Percentiles rank a stretch among this genome's conserved stretches.
Evolutionary conservation across 2,329 filamentous ascomycete genomes (phyloP).

Genomic region (Myriosclerotinia curreyana): DNA sequence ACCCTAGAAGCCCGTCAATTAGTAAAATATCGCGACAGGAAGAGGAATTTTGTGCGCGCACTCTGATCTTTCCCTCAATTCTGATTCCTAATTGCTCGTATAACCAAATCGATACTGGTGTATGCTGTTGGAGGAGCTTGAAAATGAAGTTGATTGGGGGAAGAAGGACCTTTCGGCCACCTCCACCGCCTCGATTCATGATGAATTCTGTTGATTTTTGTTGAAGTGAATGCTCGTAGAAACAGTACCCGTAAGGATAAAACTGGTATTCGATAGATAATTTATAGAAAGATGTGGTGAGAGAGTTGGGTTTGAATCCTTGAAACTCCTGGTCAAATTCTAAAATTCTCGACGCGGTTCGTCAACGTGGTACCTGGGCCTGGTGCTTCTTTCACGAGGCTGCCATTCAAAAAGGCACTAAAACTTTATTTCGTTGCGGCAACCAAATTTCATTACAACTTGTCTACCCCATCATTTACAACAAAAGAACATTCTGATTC

Average conservation of each 20-base stretch:
- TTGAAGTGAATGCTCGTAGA: not conserved
- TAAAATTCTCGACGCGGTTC: slow-evolving; percentile 17
- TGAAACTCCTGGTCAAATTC: slow-evolving; percentile 15
- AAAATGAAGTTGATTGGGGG: slow-evolving; percentile 87
- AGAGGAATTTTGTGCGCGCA: slow-evolving; percentile 45
- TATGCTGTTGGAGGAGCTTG: slow-evolving; percentile 76
- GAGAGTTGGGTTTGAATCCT: slow-evolving; percentile 17
- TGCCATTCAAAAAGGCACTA: slow-evolving; percentile 19
- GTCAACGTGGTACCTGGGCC: not conserved
- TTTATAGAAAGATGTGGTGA: not conserved
- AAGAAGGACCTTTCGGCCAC: slow-evolving; percentile 64
- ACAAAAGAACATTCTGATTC: slow-evolving; percentile 19
- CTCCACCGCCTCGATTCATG: slow-evolving; percentile 41
- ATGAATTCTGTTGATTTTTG: slow-evolving; percentile 20
- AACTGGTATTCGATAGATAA: not conserved
- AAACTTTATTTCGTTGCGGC: slow-evolving; percentile 22
- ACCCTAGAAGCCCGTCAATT: slow-evolving; percentile 54
- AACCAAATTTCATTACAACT: slow-evolving; percentile 14
- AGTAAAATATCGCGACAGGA: slow-evolving; percentile 21
- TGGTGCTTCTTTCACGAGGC: slow-evolving; percentile 8
- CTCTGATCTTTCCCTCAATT: slow-evolving; percentile 95
- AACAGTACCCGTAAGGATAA: not conserved
- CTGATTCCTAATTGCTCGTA: slow-evolving; percentile 93
- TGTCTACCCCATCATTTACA: slow-evolving; percentile 2
- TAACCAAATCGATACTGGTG: slow-evolving; percentile 90